Conservation (phyloP, 2,329 filamentous ascomycete species). For the Chrysoporthe cubensis region DNA sequence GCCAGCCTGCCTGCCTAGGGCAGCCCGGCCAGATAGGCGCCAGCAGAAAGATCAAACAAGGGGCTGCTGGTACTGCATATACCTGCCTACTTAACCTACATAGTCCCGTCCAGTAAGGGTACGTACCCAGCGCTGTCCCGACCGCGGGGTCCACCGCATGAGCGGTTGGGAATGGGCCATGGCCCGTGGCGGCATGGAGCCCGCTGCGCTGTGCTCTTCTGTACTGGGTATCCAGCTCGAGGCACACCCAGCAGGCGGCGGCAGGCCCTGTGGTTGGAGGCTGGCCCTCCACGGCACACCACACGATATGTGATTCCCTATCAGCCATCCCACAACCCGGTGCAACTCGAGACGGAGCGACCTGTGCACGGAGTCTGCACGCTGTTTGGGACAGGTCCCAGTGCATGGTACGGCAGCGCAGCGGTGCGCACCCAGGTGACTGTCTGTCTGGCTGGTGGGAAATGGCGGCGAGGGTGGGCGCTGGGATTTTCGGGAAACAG, state of each 20-base stretch:
- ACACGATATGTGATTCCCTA: background rate
- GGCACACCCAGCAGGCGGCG: background rate
- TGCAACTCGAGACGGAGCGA: conserved; percentile 1
- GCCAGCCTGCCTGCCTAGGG: background rate
- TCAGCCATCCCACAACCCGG: background rate
- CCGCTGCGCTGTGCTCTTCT: background rate
- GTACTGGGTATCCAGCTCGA: background rate
- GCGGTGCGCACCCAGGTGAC: too few species aligned
- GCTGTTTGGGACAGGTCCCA: conserved; percentile 1
- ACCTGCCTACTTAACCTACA: background rate
- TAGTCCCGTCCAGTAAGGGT: too few species aligned
- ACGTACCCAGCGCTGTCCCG: too few species aligned
- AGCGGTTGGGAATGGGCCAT: background rate
- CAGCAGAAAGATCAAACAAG: conserved; percentile 8
- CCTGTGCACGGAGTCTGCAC: background rate
- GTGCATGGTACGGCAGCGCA: background rate
- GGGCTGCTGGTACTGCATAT: conserved; percentile 14
- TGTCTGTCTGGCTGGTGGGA: background rate
- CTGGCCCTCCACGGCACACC: background rate
- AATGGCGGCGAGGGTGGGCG: conserved; percentile 1
- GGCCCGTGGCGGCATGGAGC: background rate
- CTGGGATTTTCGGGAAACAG: conserved; percentile 9
- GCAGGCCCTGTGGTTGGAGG: too few species aligned
- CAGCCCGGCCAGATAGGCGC: conserved; percentile 10
- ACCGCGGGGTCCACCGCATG: too few species aligned